Evolutionary conservation across 108 stramenopile genomes (phyloP).

Genomic region (Nitzschia sp.): DNA sequence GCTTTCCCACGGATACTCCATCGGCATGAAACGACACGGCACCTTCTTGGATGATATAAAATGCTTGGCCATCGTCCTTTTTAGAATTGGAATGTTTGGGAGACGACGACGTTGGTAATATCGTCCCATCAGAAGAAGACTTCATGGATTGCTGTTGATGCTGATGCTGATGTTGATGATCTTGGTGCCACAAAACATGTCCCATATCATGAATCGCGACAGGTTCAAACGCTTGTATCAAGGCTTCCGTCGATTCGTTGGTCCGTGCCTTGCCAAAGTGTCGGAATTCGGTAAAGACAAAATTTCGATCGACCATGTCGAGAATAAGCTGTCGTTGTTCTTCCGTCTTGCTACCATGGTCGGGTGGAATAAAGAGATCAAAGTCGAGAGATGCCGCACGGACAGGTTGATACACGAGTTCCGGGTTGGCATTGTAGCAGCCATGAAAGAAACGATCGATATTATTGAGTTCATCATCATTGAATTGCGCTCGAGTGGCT

Average conservation of each 20-base stretch:
- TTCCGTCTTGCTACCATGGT: conserved; percentile 11
- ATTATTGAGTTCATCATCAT: neutral
- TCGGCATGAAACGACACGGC: conserved; percentile 5
- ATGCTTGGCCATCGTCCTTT: neutral
- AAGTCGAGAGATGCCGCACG: conserved; percentile 8
- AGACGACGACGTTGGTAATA: neutral
- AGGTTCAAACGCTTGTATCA: conserved; percentile 20
- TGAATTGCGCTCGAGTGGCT: conserved; percentile 1
- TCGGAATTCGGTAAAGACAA: conserved; percentile 25
- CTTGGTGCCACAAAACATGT: conserved; percentile 12
- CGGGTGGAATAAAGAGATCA: conserved; percentile 16
- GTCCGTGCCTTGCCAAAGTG: conserved; percentile 24
- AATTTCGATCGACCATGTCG: conserved; percentile 15
- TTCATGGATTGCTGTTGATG: no score
- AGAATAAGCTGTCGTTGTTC: conserved; percentile 14
- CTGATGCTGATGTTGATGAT: neutral
- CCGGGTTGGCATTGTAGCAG: no score
- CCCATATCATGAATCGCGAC: neutral
- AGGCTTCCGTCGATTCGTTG: conserved; percentile 6
- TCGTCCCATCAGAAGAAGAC: no score
- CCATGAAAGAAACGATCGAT: neutral
- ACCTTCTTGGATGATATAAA: conserved; percentile 18
- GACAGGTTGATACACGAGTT: neutral
- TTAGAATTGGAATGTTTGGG: neutral
- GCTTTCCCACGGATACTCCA: conserved; percentile 43